Percentiles rank a stretch among this genome's conserved stretches.
Evolutionary conservation across 768 basidiomycete genomes (phyloP).

Genomic region (Kwoniella shandongensis): DNA sequence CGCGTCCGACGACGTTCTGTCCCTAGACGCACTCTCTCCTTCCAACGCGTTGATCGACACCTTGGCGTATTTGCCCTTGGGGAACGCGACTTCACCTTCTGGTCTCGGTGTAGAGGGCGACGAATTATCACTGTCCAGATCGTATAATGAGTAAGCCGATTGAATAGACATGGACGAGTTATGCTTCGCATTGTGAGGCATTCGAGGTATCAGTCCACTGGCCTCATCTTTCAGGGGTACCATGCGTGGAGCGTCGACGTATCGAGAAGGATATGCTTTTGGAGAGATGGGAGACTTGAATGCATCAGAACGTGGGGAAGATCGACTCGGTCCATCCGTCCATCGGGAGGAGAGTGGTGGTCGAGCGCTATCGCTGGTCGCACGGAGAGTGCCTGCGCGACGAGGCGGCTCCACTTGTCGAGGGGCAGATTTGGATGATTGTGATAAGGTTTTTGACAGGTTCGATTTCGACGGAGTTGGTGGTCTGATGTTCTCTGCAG

Average conservation of each 20-base stretch:
- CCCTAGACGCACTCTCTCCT: conserved; percentile 13
- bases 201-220: neutral
- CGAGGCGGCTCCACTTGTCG: conserved; percentile 5
- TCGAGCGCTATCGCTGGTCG: neutral
- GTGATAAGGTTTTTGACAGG: neutral
- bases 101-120: conserved; percentile 24
- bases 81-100: conserved; percentile 30
- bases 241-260: conserved; percentile 17
- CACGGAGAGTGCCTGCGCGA: conserved; percentile 2
- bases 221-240: conserved; percentile 30
- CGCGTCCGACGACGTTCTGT: conserved; percentile 21
- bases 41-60: conserved; percentile 34
- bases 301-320: neutral
- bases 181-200: conserved; percentile 4
- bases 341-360: neutral
- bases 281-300: neutral
- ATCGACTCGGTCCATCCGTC: neutral
- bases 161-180: conserved; percentile 38
- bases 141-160: conserved; percentile 45
- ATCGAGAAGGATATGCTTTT: conserved; percentile 7
- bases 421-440: conserved; percentile 2
- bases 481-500: neutral
- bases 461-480: conserved; percentile 1
- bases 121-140: conserved; percentile 33
- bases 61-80: conserved; percentile 37